Conservation (phyloP, 192 early-diverging fungal species). For the Coemansia sp. region DNA sequence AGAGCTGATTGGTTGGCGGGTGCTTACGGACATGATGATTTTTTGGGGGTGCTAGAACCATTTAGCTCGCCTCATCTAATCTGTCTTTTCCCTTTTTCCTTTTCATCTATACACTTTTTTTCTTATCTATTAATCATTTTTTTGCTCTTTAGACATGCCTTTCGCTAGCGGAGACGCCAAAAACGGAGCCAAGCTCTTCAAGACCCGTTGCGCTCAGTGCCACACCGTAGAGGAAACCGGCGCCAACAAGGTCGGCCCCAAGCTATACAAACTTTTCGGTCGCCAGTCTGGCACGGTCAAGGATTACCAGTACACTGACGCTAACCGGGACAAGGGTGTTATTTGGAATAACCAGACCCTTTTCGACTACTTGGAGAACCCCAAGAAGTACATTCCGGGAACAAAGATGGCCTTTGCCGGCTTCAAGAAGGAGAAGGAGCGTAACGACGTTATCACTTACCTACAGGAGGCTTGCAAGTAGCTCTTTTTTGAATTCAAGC, state of each 20-base stretch:
- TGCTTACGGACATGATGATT: neutral
- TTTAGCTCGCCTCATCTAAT: neutral
- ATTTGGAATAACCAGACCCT: constrained; percentile 87
- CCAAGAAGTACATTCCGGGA: constrained; percentile 93
- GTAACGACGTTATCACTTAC: constrained; percentile 88
- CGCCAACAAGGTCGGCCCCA: constrained; percentile 94
- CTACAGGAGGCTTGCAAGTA: constrained; percentile 68
- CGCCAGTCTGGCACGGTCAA: constrained; percentile 81
- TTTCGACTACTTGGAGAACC: constrained; percentile 97
- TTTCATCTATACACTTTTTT: neutral
- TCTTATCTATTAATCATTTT: neutral
- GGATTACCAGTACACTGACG: constrained; percentile 91
- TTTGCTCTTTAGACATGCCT: constrained; percentile 3
- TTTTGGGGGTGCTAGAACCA: neutral
- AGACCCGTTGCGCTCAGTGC: constrained; percentile 98
- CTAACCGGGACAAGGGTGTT: constrained; percentile 84
- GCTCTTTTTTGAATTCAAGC: neutral
- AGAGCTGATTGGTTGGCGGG: neutral
- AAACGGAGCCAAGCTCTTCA: constrained; percentile 72
- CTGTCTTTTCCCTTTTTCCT: neutral
- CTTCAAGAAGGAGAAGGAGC: constrained; percentile 68
- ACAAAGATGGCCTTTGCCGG: constrained; percentile 98
- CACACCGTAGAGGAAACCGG: constrained; percentile 81
- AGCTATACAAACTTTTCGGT: constrained; percentile 90
- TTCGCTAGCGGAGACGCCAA: constrained; percentile 39